These are phyloP conservation scores for Lupinus albus DNA, from an alignment of 306 rosid genomes.

Conservation along the genomic window DNA sequence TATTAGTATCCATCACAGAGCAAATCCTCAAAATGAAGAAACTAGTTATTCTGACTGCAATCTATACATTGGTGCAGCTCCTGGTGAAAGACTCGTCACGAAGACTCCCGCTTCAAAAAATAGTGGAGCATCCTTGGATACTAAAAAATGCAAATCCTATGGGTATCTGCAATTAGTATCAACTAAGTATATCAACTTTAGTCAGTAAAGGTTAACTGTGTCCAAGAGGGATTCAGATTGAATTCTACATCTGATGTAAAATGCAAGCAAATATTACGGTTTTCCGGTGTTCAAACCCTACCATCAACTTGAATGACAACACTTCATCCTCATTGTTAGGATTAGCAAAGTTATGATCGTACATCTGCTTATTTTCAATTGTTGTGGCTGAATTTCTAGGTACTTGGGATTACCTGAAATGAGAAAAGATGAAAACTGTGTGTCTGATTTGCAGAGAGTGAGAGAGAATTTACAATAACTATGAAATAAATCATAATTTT, in stretches of 20 bases:
- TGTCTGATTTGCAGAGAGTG: too few relatives aligned
- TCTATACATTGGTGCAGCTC: conserved; percentile 55
- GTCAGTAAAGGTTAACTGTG: neutral
- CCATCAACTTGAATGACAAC: neutral
- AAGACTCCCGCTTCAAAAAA: conserved; percentile 78
- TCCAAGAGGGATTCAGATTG: conserved; percentile 22
- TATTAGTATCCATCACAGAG: neutral
- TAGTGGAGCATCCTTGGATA: conserved; percentile 90
- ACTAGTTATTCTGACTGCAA: conserved; percentile 28
- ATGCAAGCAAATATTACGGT: neutral
- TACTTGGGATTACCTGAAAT: too few relatives aligned
- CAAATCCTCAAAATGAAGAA: conserved; percentile 4
- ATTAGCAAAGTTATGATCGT: conserved; percentile 22
- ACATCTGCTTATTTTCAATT: neutral
- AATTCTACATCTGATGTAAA: conserved; percentile 16
- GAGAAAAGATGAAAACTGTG: too few relatives aligned
- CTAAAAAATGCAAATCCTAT: conserved; percentile 64
- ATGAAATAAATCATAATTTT: too few relatives aligned
- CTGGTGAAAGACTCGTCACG: conserved; percentile 76
- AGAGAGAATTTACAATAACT: too few relatives aligned
- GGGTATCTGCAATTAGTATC: conserved; percentile 50
- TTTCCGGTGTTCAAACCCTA: conserved; percentile 4
- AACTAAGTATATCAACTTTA: conserved; percentile 32
- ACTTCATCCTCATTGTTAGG: conserved; percentile 6
- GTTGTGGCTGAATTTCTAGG: too few relatives aligned